Conservation (phyloP, 2,329 filamentous ascomycete species). For the Metarhizium brunneum region DNA sequence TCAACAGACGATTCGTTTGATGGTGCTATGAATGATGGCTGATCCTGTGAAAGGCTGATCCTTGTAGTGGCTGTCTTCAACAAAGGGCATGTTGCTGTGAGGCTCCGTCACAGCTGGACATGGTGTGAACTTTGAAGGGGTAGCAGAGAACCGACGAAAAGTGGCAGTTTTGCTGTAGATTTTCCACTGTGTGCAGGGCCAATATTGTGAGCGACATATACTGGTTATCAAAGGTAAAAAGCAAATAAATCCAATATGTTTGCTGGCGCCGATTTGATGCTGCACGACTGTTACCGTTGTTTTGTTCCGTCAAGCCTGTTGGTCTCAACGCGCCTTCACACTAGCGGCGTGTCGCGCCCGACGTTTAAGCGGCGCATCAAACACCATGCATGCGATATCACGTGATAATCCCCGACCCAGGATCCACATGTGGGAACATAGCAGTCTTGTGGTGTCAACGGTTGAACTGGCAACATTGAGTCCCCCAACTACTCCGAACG, state of each 20-base stretch:
- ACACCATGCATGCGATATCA: neutral
- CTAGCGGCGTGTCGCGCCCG: conserved; percentile 8
- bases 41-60: conserved; percentile 6
- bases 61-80: conserved; percentile 9
- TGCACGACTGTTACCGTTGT: neutral
- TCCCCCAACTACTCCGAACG: too few species aligned
- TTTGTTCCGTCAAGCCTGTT: neutral
- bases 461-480: too few species aligned
- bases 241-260: neutral
- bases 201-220: neutral
- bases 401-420: neutral
- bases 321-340: neutral
- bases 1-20: conserved; percentile 1
- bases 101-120: neutral
- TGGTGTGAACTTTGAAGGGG: neutral
- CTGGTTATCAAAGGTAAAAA: neutral
- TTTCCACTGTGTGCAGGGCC: neutral
- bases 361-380: conserved; percentile 9
- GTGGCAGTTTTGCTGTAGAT: neutral
- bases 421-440: too few species aligned
- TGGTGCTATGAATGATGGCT: neutral
- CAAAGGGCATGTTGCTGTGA: conserved; percentile 17
- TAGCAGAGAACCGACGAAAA: too few species aligned
- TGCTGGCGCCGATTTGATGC: neutral
- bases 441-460: too few species aligned